Evolutionary conservation across 345 rosid genomes (phyloP).

Genomic region (Lepidium aucheri): DNA sequence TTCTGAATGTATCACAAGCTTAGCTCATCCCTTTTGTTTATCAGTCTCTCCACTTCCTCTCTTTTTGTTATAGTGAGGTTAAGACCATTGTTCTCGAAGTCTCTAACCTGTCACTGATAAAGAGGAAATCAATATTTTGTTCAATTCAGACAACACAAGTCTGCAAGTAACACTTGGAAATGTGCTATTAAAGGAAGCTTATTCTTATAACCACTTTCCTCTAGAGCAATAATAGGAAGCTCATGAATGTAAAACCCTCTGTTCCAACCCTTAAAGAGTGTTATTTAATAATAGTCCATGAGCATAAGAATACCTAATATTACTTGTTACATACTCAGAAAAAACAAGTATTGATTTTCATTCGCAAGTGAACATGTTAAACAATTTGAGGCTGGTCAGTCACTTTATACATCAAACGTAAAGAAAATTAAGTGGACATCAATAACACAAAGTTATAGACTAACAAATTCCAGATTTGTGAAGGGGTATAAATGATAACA

Average conservation of each 20-base stretch:
- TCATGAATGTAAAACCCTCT: not conserved
- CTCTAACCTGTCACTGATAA: slow-evolving; percentile 92
- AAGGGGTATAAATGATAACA: too few relatives aligned
- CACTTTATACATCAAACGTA: not conserved
- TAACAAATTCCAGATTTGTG: too few relatives aligned
- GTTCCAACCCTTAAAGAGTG: not conserved
- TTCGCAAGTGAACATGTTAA: not conserved
- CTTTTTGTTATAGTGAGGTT: slow-evolving; percentile 73
- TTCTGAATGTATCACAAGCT: slow-evolving; percentile 62
- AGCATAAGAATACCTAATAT: not conserved
- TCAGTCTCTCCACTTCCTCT: slow-evolving; percentile 72
- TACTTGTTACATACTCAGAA: not conserved
- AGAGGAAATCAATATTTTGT: slow-evolving; percentile 36
- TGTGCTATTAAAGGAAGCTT: not conserved
- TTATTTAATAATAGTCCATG: slow-evolving; percentile 1
- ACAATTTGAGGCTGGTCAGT: not conserved
- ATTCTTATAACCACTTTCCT: not conserved
- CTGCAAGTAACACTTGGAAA: not conserved
- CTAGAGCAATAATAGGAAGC: not conserved
- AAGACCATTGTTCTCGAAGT: slow-evolving; percentile 82
- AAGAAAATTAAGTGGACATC: not conserved
- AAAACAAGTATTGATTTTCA: not conserved
- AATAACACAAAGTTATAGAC: not conserved
- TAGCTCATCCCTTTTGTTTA: slow-evolving; percentile 60
- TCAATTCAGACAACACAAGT: not conserved